These are phyloP conservation scores for Colletotrichum sp. DNA, from an alignment of 2,329 filamentous ascomycete genomes.

Conservation along the genomic window DNA sequence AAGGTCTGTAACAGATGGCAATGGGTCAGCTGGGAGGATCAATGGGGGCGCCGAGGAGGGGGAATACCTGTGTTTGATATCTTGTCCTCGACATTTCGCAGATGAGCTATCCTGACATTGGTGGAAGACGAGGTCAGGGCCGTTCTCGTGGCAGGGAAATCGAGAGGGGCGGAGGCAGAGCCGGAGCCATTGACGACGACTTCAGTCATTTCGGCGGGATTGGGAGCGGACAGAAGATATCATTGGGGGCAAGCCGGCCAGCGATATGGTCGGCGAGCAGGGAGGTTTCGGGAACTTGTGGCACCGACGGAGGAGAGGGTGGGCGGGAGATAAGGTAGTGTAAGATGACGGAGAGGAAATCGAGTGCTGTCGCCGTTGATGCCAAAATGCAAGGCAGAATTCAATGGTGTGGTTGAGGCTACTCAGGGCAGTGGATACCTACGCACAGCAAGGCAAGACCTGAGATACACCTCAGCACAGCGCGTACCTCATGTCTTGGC, in stretches of 20 bases:
- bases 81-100: slow-evolving; percentile 61
- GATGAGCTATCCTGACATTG: slow-evolving; percentile 53
- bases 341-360: not conserved
- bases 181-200: slow-evolving; percentile 40
- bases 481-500: not conserved
- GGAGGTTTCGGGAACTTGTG: not conserved
- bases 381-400: not conserved
- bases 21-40: not conserved
- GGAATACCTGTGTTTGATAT: slow-evolving; percentile 58
- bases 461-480: not conserved
- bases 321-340: not conserved
- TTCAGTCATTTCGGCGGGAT: slow-evolving; percentile 53
- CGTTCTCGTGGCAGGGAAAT: slow-evolving; percentile 52
- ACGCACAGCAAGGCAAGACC: not conserved
- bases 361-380: not conserved
- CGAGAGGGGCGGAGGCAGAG: slow-evolving; percentile 43
- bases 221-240: slow-evolving; percentile 10
- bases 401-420: not conserved
- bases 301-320: not conserved
- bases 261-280: slow-evolving; percentile 7
- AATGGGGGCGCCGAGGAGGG: slow-evolving; percentile 15
- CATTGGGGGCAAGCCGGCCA: slow-evolving; percentile 18
- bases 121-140: slow-evolving; percentile 68
- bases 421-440: not conserved
- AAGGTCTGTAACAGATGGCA: slow-evolving; percentile 39